Base-by-base conservation (phyloP, 352 stramenopile genomes). In the Globisporangium radiosum region DNA sequence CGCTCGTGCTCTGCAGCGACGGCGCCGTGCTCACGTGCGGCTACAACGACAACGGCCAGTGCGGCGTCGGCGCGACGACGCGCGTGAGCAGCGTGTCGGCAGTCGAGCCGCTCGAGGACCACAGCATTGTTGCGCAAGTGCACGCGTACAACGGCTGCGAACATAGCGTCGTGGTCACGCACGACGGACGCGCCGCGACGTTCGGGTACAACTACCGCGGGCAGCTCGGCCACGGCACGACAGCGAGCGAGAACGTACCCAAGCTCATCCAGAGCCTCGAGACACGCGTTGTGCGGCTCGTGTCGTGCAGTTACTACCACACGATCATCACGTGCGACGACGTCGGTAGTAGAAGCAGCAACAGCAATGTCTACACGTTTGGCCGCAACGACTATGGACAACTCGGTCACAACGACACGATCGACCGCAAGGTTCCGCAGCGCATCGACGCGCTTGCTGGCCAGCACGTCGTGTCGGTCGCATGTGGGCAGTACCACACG, bases 41-140 rank as follows among this genome's bases (percentile, higher is more conserved):
- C 3, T 97, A 98, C 73, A 98, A 98, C 56, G 92, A 97, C 63
- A 98, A 98, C 57, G 92, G 92, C 0, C 92, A 98, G 61, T 98
- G 92, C 60, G 92, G 91, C 8, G 86, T 92, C 40, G 90, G 89
- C 7, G 80, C 77, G 10, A 97, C 85, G 4, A 81, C 87, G 11
- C 73, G 91, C 14, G 75, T 98, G 6, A 73, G 68, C 39, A 62
- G 79, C 36, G 73, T 97, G 38, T 94, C 79, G 0, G 71, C 88
- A 14, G 65, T 97, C 0, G 69, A 76, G 4, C 90, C 87, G 45
- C 60, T 94, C 25, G n/a, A 15, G 5, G 71, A 69, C 17, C 73
- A 81, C 8, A 63, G 67, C 8, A 43, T 36, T 9, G 72, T 95
- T 14, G 51, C 67, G 4, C 82, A 97, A 69, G 82, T 97, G 0